Evolutionary conservation across 495 filamentous ascomycete genomes (phyloP).

Genomic region (Talaromyces stipitatus): DNA sequence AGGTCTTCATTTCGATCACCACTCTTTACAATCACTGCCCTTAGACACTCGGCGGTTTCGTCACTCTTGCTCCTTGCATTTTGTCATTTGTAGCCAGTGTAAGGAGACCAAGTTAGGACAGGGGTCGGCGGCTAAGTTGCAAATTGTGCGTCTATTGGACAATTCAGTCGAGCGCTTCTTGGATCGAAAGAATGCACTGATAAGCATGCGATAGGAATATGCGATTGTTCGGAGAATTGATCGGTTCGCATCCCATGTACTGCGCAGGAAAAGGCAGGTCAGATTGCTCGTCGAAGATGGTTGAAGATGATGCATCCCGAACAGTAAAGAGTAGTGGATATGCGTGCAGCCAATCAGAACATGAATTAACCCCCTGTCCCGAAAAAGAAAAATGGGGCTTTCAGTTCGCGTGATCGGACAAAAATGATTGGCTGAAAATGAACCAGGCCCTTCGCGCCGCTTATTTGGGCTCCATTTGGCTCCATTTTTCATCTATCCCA

Average conservation of each 20-base stretch:
- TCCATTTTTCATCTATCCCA: background rate
- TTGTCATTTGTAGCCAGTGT: background rate
- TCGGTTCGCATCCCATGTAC: too few relatives aligned
- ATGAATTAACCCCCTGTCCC: background rate
- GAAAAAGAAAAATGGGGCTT: background rate
- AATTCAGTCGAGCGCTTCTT: too few relatives aligned
- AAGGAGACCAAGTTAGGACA: background rate
- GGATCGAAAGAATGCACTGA: too few relatives aligned
- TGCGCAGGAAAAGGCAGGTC: too few relatives aligned
- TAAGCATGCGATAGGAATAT: too few relatives aligned
- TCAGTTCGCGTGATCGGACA: background rate
- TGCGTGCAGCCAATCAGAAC: background rate
- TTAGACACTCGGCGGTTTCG: too few relatives aligned
- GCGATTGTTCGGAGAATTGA: too few relatives aligned
- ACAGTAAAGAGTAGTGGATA: background rate
- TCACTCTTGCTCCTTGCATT: background rate
- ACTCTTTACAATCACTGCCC: too few relatives aligned
- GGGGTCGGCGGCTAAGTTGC: too few relatives aligned
- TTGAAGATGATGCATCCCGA: background rate
- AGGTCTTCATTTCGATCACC: too few relatives aligned
- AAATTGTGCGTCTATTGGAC: too few relatives aligned
- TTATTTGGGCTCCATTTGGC: background rate
- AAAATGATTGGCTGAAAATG: background rate
- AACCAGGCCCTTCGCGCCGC: background rate
- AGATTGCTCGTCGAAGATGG: background rate